Evolutionary conservation across 106 monocot genomes (phyloP), one percentile per base, ranked within the genome.

Genomic region (Dactylorhiza incarnata): DNA sequence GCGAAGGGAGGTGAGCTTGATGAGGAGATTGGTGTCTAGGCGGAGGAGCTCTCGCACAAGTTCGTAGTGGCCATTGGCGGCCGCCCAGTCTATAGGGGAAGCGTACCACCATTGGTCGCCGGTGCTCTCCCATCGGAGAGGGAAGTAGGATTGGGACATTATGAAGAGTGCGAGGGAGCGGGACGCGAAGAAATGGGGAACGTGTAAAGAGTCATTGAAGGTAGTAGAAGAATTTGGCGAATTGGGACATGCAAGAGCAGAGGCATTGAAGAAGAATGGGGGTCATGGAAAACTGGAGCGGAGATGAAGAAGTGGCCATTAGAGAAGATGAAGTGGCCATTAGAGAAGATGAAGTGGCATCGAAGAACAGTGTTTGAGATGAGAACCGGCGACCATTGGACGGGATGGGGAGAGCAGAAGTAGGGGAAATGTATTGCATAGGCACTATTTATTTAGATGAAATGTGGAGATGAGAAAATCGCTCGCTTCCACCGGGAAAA

Each of bases 91-190:
- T 20, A 91, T 82, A 0, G 95, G 91, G 17, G 89, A 87, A 17
- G 95, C 95, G 70, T 83, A 95, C 95, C 95, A 95, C 89, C 89
- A 92, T 73, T 89, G 92, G 79, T 95, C 95, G 1, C 95, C 91
- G 0, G 91, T 95, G 85, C 85, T 89, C 84, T 95, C 95, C 95
- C 91, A 95, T 50, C 89, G 81, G 15, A 95, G 89, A 51, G 95
- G 91, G 74, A 91, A 87, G 78, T 85, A 89, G 12, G 86, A 66
- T 45, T 78, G 59, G 43, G 74, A 29, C 89, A 86, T 89, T 58
- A 49, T 7, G 13, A 43, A 4, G 62, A 61, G 15, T 6, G n/a
- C 5, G 54, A 44, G 46, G 7, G 20, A 45, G 16, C 37, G 17
- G 7, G 5, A 44, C 6, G 48, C 0, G 48, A 48, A 19, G 19